Evolutionary conservation across 1,139 yeast genomes (phyloP).

Genomic region (Meyerozyma sp.): DNA sequence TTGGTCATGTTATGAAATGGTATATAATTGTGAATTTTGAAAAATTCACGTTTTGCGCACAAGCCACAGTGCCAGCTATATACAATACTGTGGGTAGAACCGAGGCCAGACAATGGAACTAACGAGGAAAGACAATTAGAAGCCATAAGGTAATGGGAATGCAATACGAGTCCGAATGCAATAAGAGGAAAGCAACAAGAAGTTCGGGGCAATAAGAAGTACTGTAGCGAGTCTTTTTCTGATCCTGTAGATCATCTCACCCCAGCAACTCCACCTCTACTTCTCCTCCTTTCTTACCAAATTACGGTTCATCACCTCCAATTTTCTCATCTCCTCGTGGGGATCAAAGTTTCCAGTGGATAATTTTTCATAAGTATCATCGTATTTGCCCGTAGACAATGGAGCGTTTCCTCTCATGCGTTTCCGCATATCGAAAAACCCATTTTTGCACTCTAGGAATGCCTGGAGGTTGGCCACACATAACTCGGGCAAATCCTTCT

Average conservation of each 20-base stretch:
- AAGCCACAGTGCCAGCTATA: neutral
- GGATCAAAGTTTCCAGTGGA: constrained; percentile 80
- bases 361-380: constrained; percentile 75
- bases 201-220: too few species aligned
- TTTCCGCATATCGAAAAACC: constrained; percentile 83
- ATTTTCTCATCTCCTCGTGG: constrained; percentile 67
- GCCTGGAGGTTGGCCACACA: constrained; percentile 83
- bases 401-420: constrained; percentile 95
- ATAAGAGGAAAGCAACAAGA: too few species aligned
- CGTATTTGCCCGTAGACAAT: constrained; percentile 85
- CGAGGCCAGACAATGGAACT: too few species aligned
- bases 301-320: constrained; percentile 50
- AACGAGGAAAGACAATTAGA: too few species aligned
- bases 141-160: too few species aligned
- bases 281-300: constrained; percentile 24
- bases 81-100: neutral
- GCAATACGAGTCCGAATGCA: too few species aligned
- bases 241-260: too few species aligned
- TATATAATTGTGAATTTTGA: neutral
- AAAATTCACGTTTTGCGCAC: neutral
- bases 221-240: too few species aligned
- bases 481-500: constrained; percentile 75
- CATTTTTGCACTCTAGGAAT: constrained; percentile 82
- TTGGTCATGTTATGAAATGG: neutral
- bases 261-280: neutral